A percentile compares a stretch with the other conserved stretches of the same genome.
Conservation (phyloP, 306 rosid species). For the Abrus pulchellus region DNA sequence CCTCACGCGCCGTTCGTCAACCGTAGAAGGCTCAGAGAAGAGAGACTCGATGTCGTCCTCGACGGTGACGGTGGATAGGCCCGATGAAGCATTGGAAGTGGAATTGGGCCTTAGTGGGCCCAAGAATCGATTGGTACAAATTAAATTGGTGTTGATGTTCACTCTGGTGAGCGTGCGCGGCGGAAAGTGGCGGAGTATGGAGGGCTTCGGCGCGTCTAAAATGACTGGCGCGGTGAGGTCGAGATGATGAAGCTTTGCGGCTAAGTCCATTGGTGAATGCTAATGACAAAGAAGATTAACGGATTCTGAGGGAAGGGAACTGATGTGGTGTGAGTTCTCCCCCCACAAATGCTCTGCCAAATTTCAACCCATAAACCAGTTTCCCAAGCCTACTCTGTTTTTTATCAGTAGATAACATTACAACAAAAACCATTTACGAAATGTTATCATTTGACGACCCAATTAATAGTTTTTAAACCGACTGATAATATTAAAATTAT, state of each 20-base stretch:
- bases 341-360: conserved; percentile 7
- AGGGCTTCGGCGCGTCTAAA: conserved; percentile 56
- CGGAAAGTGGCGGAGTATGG: conserved; percentile 45
- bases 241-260: conserved; percentile 72
- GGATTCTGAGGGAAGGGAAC: background rate
- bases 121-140: conserved; percentile 46
- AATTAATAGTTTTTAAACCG: no score
- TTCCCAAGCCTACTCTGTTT: no score
- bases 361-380: conserved; percentile 47
- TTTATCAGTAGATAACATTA: no score
- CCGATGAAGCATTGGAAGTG: background rate
- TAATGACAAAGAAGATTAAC: background rate
- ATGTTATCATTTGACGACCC: no score
- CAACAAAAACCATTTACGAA: no score
- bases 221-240: conserved; percentile 74
- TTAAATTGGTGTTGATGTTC: conserved; percentile 37
- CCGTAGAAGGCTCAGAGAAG: conserved; percentile 57
- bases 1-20: conserved; percentile 52
- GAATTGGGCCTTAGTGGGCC: conserved; percentile 42
- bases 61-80: conserved; percentile 61
- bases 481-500: no score
- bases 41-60: conserved; percentile 75
- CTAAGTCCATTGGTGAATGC: conserved; percentile 62
- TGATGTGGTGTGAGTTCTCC: conserved; percentile 33
- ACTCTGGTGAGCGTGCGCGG: conserved; percentile 42